Evolutionary conservation across 495 filamentous ascomycete genomes (phyloP), one percentile per base, ranked within the genome.

Genomic region (Cercophora sp.): DNA sequence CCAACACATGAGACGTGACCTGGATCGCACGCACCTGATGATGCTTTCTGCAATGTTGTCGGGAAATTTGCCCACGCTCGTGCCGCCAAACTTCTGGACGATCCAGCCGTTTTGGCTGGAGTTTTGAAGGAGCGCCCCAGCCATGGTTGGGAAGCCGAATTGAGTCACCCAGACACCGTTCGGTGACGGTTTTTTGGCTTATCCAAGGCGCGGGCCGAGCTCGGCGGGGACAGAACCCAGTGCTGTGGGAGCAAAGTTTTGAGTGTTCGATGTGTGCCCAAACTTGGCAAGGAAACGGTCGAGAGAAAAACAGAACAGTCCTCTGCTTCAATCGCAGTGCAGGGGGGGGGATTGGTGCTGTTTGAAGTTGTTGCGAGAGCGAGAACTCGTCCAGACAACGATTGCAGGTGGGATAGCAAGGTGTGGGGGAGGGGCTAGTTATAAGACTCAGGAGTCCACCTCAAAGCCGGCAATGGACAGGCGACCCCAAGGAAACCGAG

Each of bases 61-160:
- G 8, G 69, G 66, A 22, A 70, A 72, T 48, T 72, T 72, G 39
- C 69, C 69, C n/a, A 72, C 69, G 48, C 86, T 89, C 19, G 86
- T 92, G 42, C 88, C 87, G 40, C 87, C 87, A 62, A 89, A 91
- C 63, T 91, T 93, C 59, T 92, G 88, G 19, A 93, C 85, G n/a
- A 91, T 70, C 86, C 87, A 91, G 51, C 75, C 72, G 11, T 63
- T 63, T 18, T 52, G 52, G 55, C 55, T 62, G 43, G 59, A 37
- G 52, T 78, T 78, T 32, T 63, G 63, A 36, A 64, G 16, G 32
- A 63, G 39, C 19, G 52, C 19, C 45, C 42, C 41, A n/a, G 48
- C 43, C 65, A 66, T 64, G n/a, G 35, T 46, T 25, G 47, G 34
- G 20, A 37, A 26, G 29, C 41, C 9, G n/a, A 56, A 48, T 54